A percentile compares a stretch with the other conserved stretches of the same genome.
Conservation (phyloP, 208 protist species). For the Trypanosoma congolense region DNA sequence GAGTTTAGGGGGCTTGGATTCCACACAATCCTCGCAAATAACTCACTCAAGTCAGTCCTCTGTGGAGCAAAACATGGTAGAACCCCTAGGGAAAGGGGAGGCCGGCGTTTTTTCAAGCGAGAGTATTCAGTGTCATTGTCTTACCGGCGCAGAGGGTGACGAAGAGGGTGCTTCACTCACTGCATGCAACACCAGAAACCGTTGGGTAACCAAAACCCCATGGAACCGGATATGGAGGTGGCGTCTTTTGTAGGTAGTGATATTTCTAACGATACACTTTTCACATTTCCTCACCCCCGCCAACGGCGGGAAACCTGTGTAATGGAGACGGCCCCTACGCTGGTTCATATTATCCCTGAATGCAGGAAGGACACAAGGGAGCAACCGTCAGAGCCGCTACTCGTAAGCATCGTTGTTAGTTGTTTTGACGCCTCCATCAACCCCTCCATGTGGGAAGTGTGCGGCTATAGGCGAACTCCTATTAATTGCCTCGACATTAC, state of each 20-base stretch:
- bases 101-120: not conserved
- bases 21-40: too few relatives aligned
- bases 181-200: not conserved
- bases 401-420: slow-evolving; percentile 37
- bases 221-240: not conserved
- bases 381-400: not conserved
- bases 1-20: too few relatives aligned
- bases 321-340: not conserved
- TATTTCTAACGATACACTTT: not conserved
- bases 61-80: too few relatives aligned
- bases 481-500: slow-evolving; percentile 22
- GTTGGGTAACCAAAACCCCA: not conserved
- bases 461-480: slow-evolving; percentile 38
- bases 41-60: too few relatives aligned
- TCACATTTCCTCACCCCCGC: not conserved
- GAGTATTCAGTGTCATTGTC: not conserved
- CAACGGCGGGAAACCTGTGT: not conserved
- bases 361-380: not conserved
- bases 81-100: not conserved
- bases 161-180: not conserved
- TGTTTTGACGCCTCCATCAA: slow-evolving; percentile 75
- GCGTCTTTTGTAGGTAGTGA: not conserved
- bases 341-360: not conserved
- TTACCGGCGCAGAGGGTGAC: not conserved
- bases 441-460: slow-evolving; percentile 51